Conservation (phyloP, 257 asterid species). For the Salvia hispanica region DNA sequence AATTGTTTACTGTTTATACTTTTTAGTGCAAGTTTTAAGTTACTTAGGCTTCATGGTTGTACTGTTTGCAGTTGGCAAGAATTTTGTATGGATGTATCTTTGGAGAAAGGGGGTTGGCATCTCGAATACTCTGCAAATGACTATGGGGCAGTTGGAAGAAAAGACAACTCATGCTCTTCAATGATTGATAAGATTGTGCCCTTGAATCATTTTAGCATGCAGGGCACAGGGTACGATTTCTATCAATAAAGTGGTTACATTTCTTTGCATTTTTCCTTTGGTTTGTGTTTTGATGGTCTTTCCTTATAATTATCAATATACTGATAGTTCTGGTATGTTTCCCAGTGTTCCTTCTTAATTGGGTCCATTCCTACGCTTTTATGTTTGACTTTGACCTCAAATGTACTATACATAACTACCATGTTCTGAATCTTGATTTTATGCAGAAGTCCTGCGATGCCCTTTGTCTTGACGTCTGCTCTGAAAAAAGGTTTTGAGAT, state of each 20-base stretch:
- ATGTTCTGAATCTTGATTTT: constrained; percentile 21
- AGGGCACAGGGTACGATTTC: constrained; percentile 44
- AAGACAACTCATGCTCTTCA: constrained; percentile 32
- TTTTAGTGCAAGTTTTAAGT: background rate
- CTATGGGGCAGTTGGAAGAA: constrained; percentile 32
- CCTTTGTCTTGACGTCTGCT: constrained; percentile 68
- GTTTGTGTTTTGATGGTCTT: constrained; percentile 4
- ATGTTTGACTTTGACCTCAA: background rate
- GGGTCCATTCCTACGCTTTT: no score
- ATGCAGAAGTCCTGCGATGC: constrained; percentile 56
- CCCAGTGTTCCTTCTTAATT: background rate
- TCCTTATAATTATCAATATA: background rate
- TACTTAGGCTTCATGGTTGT: constrained; percentile 18
- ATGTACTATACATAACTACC: constrained; percentile 4
- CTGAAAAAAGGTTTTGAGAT: constrained; percentile 69
- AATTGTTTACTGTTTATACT: constrained; percentile 1
- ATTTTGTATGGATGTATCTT: constrained; percentile 69
- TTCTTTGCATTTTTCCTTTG: background rate
- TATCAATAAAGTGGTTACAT: background rate
- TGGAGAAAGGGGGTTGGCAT: constrained; percentile 80
- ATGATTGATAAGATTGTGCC: constrained; percentile 31
- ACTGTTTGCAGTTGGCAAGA: constrained; percentile 74
- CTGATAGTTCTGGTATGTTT: background rate
- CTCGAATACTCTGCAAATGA: constrained; percentile 48
- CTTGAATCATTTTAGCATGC: constrained; percentile 35